Evolutionary conservation across 2,329 filamentous ascomycete genomes (phyloP), one percentile per base, ranked within the genome.

Genomic region (Parastagonospora avenae): DNA sequence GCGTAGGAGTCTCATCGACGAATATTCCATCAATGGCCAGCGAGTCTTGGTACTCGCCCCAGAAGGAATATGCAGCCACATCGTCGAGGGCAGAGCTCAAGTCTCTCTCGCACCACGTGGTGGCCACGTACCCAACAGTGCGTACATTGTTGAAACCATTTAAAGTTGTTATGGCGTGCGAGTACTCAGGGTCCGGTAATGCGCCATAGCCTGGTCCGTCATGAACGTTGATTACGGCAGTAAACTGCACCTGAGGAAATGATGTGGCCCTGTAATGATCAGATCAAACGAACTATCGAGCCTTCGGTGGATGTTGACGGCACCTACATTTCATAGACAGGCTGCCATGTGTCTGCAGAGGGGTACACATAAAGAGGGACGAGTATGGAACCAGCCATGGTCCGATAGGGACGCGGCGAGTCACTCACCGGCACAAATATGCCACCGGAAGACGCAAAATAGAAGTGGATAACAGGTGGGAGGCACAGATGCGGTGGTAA

Each of bases 281-380:
- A 63, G 54, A 52, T 24, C 31, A 28, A 39, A 42, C 30, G 28
- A 30, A 33, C 43, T 39, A 16, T 19, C 42, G 28, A 27, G 8
- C 28, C 14, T 14, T 54, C 24, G 7, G 33, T 14, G 42, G 43
- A 41, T 10, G 38, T 39, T 39, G 30, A 41, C 37, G 28, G 48
- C 39, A n/a, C 59, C 47, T 61, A 80, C 77, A 74, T 75, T 55
- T 74, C 57, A 60, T 75, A 74, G 51, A 80, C 64, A 11, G 77
- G 75, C 54, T 75, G 64, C 77, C 78, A 81, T 16, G 77, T 76
- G 37, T 73, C 77, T n/a, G 72, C 67, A 33, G 70, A 69, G 48
- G 78, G 78, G 64, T 80, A 80, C 36, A 80, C 69, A 63, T 80
- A 80, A 45, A 81, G 76, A 53, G 77, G 78, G 38, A 81, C 71